These are phyloP conservation scores for Hypoxylon cercidicola DNA, from an alignment of 495 filamentous ascomycete species.

Conservation along the genomic window DNA sequence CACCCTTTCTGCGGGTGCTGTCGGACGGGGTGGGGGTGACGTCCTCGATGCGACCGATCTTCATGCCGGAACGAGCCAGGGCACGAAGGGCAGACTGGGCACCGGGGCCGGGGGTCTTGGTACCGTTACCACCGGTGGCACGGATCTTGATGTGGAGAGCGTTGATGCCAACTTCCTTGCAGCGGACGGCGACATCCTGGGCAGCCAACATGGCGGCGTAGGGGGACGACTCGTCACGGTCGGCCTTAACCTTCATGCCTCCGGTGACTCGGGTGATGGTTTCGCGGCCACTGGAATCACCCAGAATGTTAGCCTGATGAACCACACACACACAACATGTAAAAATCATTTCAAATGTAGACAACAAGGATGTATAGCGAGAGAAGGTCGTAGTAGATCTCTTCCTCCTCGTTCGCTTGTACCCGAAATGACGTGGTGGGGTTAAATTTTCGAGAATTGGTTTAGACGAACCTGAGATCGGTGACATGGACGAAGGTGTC, in stretches of 20 bases:
- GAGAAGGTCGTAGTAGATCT: conserved; percentile 35
- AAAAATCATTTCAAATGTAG: conserved; percentile 23
- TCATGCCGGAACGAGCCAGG: conserved; percentile 98
- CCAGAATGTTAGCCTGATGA: conserved; percentile 69
- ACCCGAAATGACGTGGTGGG: conserved; percentile 18
- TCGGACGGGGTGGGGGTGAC: conserved; percentile 99
- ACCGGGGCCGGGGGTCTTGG: conserved; percentile 98
- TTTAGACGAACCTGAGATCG: conserved; percentile 88
- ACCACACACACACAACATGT: conserved; percentile 35
- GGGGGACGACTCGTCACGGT: conserved; percentile 98
- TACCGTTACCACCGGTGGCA: conserved; percentile 94
- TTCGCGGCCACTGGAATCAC: conserved; percentile 94
- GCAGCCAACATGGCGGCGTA: conserved; percentile 99
- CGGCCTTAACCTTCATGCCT: conserved; percentile 99
- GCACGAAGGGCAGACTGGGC: conserved; percentile 99
- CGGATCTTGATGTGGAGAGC: conserved; percentile 99
- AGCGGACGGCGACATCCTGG: conserved; percentile 91
- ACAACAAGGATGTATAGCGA: conserved; percentile 31
- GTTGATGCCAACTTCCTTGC: conserved; percentile 99
- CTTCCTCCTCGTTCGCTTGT: conserved; percentile 31
- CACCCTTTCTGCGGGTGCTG: conserved; percentile 98
- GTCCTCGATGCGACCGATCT: conserved; percentile 99
- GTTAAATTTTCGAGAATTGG: conserved; percentile 8
- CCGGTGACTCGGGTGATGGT: conserved; percentile 99
- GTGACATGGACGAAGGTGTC: conserved; percentile 92